Evolutionary conservation across 768 basidiomycete species (phyloP).

Genomic region (Russula sp.): DNA sequence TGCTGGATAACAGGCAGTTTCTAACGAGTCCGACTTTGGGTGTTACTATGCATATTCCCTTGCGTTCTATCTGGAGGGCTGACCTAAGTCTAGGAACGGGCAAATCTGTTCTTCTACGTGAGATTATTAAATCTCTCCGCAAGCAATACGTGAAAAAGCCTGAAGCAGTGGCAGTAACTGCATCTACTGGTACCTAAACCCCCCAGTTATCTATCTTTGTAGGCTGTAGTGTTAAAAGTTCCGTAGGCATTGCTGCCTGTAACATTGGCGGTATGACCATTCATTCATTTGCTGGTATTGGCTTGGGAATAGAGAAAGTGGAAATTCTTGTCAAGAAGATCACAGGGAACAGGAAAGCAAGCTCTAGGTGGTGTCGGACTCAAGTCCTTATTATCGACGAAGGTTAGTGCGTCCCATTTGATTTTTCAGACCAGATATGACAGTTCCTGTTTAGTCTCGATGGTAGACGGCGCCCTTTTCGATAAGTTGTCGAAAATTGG

Average conservation of each 20-base stretch:
- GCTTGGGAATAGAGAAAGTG: conserved; percentile 62
- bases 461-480: conserved; percentile 91
- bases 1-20: neutral
- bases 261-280: conserved; percentile 95
- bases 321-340: conserved; percentile 59
- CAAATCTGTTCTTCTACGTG: conserved; percentile 89
- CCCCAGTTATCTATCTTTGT: neutral
- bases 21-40: neutral
- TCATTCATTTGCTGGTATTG: conserved; percentile 94
- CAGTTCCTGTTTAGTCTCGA: conserved; percentile 61
- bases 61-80: neutral
- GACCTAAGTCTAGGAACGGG: conserved; percentile 64
- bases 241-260: conserved; percentile 83
- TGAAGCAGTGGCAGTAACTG: conserved; percentile 88
- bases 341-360: conserved; percentile 78
- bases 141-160: conserved; percentile 43
- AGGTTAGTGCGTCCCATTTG: conserved; percentile 36
- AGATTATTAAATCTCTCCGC: conserved; percentile 74
- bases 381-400: conserved; percentile 81
- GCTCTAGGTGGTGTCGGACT: conserved; percentile 72
- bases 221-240: neutral
- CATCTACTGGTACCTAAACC: conserved; percentile 65
- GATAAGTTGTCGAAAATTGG: conserved; percentile 83
- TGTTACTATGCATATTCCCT: neutral
- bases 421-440: neutral